Conservation (phyloP, 768 basidiomycete genomes). For the Dentipellis sp. region DNA sequence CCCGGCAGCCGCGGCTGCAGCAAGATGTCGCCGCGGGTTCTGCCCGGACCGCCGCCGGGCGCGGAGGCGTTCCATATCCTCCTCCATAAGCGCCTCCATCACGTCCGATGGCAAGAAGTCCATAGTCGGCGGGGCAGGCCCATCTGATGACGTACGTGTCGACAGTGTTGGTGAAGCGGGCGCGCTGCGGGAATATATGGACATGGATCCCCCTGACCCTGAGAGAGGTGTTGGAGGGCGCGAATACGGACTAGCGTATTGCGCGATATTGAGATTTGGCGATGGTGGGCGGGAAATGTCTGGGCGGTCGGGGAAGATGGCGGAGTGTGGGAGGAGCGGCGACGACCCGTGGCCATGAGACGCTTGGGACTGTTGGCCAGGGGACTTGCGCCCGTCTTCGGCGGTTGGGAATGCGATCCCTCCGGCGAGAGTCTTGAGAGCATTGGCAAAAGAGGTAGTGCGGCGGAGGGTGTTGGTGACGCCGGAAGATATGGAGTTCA, state of each 20-base stretch:
- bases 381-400: slow-evolving; percentile 41
- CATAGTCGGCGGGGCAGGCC: slow-evolving; percentile 24
- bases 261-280: slow-evolving; percentile 68
- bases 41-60: slow-evolving; percentile 45
- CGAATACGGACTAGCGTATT: slow-evolving; percentile 72
- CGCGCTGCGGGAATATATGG: slow-evolving; percentile 10
- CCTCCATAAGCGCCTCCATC: slow-evolving; percentile 84
- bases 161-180: slow-evolving; percentile 22
- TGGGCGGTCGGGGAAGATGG: slow-evolving; percentile 20
- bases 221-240: slow-evolving; percentile 34
- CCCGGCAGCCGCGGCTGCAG: slow-evolving; percentile 1
- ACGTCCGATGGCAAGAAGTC: slow-evolving; percentile 70
- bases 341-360: slow-evolving; percentile 8
- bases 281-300: slow-evolving; percentile 64
- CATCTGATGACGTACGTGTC: slow-evolving; percentile 13
- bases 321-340: slow-evolving; percentile 10
- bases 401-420: slow-evolving; percentile 60
- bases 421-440: slow-evolving; percentile 59
- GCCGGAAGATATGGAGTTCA: slow-evolving; percentile 51
- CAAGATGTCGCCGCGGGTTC: slow-evolving; percentile 28
- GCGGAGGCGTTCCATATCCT: slow-evolving; percentile 87
- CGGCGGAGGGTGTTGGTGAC: slow-evolving; percentile 64
- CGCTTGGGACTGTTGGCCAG: slow-evolving; percentile 22
- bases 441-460: slow-evolving; percentile 75
- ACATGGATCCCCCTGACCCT: slow-evolving; percentile 1